phyloP scores from a whole-genome alignment of 805 yeast species.

The Wickerhamomyces strasburgensis region DNA sequence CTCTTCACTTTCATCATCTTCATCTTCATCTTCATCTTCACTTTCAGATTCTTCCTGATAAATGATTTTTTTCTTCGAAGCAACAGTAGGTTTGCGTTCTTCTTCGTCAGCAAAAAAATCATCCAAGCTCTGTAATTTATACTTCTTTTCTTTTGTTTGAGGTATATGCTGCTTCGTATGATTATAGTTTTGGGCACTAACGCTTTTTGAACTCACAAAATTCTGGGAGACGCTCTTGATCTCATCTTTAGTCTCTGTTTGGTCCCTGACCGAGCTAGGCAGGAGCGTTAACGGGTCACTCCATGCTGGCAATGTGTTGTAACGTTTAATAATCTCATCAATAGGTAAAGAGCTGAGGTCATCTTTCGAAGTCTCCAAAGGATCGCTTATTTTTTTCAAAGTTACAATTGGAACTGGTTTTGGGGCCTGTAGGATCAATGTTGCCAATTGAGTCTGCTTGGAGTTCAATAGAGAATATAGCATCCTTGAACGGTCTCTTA shows the following conservation, averaged over 20 bases:
- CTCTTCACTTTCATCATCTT: conserved; percentile 22
- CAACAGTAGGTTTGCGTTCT: conserved; percentile 12
- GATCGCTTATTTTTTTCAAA: conserved; percentile 17
- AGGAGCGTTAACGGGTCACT: conserved; percentile 29
- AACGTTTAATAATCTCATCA: conserved; percentile 21
- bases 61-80: conserved; percentile 13
- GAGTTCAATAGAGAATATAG: conserved; percentile 54
- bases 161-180: conserved; percentile 4
- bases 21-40: conserved; percentile 30
- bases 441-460: conserved; percentile 54
- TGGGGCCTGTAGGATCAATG: conserved; percentile 69
- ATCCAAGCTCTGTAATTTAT: conserved; percentile 72
- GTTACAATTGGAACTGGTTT: conserved; percentile 53
- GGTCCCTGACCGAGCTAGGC: conserved; percentile 32
- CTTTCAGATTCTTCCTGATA: conserved; percentile 15
- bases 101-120: conserved; percentile 68
- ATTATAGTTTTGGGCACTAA: not conserved
- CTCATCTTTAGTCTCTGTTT: conserved; percentile 36
- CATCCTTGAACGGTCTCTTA: conserved; percentile 81
- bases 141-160: conserved; percentile 31
- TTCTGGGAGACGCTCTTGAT: conserved; percentile 21
- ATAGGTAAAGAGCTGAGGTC: conserved; percentile 18
- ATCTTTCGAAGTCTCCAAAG: conserved; percentile 14
- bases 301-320: conserved; percentile 41
- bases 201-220: conserved; percentile 13